Conservation (phyloP, 2,329 filamentous ascomycete genomes). For the Cladosporium velox region DNA sequence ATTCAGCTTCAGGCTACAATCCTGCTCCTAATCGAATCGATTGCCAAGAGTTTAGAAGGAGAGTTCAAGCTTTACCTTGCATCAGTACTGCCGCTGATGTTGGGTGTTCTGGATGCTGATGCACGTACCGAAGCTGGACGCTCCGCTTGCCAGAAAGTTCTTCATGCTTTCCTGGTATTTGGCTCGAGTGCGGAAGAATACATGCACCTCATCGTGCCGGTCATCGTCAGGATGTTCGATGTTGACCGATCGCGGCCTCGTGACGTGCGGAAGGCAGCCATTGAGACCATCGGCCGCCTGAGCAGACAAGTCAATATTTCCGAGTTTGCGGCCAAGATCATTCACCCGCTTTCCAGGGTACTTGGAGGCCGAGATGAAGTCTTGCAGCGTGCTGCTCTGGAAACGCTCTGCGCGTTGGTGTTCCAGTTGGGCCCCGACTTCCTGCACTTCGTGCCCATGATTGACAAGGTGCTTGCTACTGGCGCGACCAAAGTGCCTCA, state of each 20-base stretch:
- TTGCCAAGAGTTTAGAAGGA: slow-evolving; percentile 88
- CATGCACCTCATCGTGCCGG: slow-evolving; percentile 97
- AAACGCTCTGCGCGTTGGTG: slow-evolving; percentile 92
- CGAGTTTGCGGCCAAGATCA: slow-evolving; percentile 93
- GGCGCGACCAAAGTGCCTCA: slow-evolving; percentile 80
- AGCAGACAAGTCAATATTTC: slow-evolving; percentile 96
- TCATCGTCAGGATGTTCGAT: slow-evolving; percentile 92
- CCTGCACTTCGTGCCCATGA: slow-evolving; percentile 86
- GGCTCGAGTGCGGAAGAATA: slow-evolving; percentile 96
- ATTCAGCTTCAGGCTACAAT: slow-evolving; percentile 87
- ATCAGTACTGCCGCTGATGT: slow-evolving; percentile 85
- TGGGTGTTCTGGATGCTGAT: slow-evolving; percentile 89
- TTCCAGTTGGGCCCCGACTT: slow-evolving; percentile 96
- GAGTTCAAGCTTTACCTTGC: slow-evolving; percentile 98
- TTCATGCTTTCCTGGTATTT: slow-evolving; percentile 95
- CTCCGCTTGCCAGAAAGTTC: slow-evolving; percentile 59
- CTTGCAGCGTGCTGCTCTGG: slow-evolving; percentile 79
- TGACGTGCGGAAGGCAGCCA: slow-evolving; percentile 80
- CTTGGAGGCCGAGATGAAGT: slow-evolving; percentile 71
- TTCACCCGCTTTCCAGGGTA: slow-evolving; percentile 86
- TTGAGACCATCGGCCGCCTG: slow-evolving; percentile 91
- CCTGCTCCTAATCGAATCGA: slow-evolving; percentile 86
- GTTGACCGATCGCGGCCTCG: slow-evolving; percentile 55
- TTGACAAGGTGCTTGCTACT: slow-evolving; percentile 72
- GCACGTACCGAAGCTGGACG: slow-evolving; percentile 65